phyloP scores from a whole-genome alignment of 148 eudicot species.

The Vaccinium myrtillus region DNA sequence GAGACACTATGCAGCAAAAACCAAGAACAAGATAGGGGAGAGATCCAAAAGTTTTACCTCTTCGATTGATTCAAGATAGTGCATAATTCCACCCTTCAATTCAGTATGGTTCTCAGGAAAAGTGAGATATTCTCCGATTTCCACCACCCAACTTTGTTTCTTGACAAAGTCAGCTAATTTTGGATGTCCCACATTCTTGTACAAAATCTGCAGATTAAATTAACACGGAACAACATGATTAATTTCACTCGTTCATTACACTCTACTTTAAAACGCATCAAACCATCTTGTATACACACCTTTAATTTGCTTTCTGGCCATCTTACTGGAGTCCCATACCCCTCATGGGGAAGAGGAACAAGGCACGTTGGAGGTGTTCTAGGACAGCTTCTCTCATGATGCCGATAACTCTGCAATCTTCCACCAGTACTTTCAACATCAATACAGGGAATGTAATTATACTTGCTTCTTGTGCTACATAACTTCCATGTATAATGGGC shows the following conservation, averaged over 20 bases:
- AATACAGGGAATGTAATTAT: conserved; percentile 94
- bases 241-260: neutral
- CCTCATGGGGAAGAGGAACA: conserved; percentile 83
- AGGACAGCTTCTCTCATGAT: conserved; percentile 88
- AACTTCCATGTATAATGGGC: conserved; percentile 71
- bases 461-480: conserved; percentile 79
- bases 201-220: conserved; percentile 56
- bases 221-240: conserved; percentile 15
- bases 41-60: conserved; percentile 52
- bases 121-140: conserved; percentile 70
- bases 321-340: conserved; percentile 69
- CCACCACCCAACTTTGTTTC: conserved; percentile 59
- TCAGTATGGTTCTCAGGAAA: conserved; percentile 75
- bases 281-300: conserved; percentile 37
- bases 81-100: conserved; percentile 63
- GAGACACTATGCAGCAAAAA: neutral
- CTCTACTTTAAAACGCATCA: neutral
- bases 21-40: neutral
- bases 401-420: conserved; percentile 64
- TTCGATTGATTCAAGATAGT: conserved; percentile 80
- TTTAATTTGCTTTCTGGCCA: conserved; percentile 88
- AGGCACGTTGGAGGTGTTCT: conserved; percentile 73
- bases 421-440: conserved; percentile 64
- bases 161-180: conserved; percentile 74
- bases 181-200: conserved; percentile 92